Evolutionary conservation across 2,329 filamentous ascomycete genomes (phyloP), one percentile per base, ranked within the genome.

Genomic region (Thermoascus crustaceus): DNA sequence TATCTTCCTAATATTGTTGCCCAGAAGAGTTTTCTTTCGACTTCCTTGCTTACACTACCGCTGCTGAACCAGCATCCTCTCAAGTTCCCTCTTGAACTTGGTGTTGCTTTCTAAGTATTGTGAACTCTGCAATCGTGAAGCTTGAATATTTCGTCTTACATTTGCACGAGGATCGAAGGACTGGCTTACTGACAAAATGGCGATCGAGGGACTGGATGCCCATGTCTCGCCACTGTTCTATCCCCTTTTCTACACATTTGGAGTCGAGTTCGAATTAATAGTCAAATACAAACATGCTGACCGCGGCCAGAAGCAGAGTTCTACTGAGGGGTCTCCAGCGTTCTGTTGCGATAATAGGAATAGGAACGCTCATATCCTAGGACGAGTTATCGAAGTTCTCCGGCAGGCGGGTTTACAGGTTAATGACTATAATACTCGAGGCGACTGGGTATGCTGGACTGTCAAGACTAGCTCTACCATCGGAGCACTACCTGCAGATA

Each of bases 231-330:
- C 31, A 4, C 23, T 35, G 4, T 21, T 29, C 23, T 30, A 53
- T 22, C 38, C 27, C 13, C 11, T 39, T 10, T 8, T 23, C 19
- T 24, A 32, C 14, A 37, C 21, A 13, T 47, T 40, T 26, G 32
- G 42, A 2, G 29, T 47, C 18, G 38, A 44, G 9, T 18, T 44
- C 5, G 45, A 46, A 35, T 40, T 45, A 27, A 40, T 47, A 16
- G 19, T 47, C 34, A 45, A 39, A 17, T 26, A 39, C 14, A 32
- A 36, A 16, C 19, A 39, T 14, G 29, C 5, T n/a, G 22, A 32
- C 14, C 26, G 21, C 18, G 21, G 19, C 11, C 20, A 3, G 10
- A 10, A 36, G 14, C 16, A 21, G 18, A 16, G 13, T 9, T 7
- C 16, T 5, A 4, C 4, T 29, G n/a, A 9, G 13, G 3, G 7